Evolutionary conservation across 805 yeast genomes (phyloP).

Genomic region (Lachancea thermotolerans): DNA sequence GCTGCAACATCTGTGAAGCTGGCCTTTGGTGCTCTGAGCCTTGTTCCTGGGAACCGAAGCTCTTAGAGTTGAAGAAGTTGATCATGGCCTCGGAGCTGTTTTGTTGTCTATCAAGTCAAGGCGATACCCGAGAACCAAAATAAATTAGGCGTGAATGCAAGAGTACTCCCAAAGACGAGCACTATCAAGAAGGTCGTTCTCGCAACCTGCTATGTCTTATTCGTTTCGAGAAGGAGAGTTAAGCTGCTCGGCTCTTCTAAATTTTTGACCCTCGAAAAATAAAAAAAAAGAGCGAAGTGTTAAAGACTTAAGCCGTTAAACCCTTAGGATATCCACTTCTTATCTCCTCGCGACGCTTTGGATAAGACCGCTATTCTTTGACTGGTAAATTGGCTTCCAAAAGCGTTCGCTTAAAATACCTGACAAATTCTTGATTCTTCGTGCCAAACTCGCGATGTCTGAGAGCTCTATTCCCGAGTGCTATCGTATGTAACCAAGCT

Average conservation of each 20-base stretch:
- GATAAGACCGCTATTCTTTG: too few species aligned
- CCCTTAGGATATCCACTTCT: too few species aligned
- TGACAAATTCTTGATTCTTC: too few species aligned
- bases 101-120: not conserved
- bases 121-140: too few species aligned
- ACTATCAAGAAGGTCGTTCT: too few species aligned
- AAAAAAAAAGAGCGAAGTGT: not conserved
- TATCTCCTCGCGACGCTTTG: not conserved
- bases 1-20: conserved; percentile 4
- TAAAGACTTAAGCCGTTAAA: not conserved
- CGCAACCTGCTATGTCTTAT: too few species aligned
- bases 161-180: too few species aligned
- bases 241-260: not conserved
- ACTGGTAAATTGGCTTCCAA: not conserved
- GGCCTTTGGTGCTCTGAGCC: not conserved
- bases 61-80: conserved; percentile 27
- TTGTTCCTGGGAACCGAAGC: conserved; percentile 6
- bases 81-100: conserved; percentile 11
- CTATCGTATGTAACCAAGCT: too few species aligned
- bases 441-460: too few species aligned
- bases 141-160: too few species aligned
- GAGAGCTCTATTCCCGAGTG: too few species aligned
- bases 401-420: not conserved
- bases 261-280: not conserved
- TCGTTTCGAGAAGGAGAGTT: too few species aligned